Conservation (phyloP, 1,284 basidiomycete genomes). For the Cryptococcus floricola region DNA sequence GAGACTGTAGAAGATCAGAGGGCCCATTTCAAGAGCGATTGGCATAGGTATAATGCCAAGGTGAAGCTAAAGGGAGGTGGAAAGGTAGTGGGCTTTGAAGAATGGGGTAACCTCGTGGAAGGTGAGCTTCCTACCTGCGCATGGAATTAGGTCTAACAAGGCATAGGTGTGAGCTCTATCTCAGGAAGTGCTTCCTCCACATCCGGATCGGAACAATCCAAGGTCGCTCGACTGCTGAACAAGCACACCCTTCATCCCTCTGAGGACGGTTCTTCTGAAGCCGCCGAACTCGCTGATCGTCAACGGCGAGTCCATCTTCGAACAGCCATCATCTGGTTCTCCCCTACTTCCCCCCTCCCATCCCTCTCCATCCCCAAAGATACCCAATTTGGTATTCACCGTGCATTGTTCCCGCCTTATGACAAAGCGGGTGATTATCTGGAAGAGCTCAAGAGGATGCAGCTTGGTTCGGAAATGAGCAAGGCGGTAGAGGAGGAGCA, state of each 20-base stretch:
- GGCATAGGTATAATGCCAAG: slow-evolving; percentile 98
- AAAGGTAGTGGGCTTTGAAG: slow-evolving; percentile 61
- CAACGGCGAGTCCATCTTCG: slow-evolving; percentile 55
- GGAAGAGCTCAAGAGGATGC: slow-evolving; percentile 61
- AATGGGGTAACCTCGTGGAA: slow-evolving; percentile 73
- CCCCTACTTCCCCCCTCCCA: slow-evolving; percentile 51
- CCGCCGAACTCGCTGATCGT: slow-evolving; percentile 44
- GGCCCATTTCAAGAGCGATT: slow-evolving; percentile 86
- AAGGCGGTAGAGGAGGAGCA: slow-evolving; percentile 47
- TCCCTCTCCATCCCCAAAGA: slow-evolving; percentile 49
- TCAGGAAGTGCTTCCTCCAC: slow-evolving; percentile 72
- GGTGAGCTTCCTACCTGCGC: slow-evolving; percentile 53
- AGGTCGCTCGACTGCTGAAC: slow-evolving; percentile 60
- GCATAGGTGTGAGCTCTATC: slow-evolving; percentile 72
- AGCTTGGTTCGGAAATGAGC: slow-evolving; percentile 44
- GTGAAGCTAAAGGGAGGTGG: slow-evolving; percentile 58
- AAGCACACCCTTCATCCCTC: slow-evolving; percentile 53
- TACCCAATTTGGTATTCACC: slow-evolving; percentile 88
- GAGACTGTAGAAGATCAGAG: slow-evolving; percentile 75
- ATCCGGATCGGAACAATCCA: slow-evolving; percentile 50
- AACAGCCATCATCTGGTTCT: slow-evolving; percentile 86
- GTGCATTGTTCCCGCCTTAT: slow-evolving; percentile 62
- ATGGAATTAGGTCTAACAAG: background rate
- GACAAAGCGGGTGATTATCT: slow-evolving; percentile 49
- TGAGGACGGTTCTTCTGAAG: slow-evolving; percentile 4